phyloP scores from a whole-genome alignment of 371 early-diverging fungal species.

The Mortierella sp. region DNA sequence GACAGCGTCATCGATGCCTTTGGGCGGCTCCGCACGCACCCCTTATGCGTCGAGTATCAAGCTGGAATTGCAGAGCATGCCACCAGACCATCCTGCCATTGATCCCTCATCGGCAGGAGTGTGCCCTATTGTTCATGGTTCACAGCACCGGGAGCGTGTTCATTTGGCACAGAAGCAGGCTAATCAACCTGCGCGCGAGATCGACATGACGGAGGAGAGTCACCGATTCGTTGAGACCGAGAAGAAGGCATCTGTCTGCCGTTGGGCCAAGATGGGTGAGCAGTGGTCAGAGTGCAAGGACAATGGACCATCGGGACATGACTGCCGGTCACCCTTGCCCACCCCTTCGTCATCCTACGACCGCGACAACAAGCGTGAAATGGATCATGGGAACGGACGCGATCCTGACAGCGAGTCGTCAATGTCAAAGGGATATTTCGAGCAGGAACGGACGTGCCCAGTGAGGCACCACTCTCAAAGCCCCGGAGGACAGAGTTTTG shows the following conservation, averaged over 20 bases:
- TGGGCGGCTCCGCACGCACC: conserved; percentile 8
- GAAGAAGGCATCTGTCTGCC: conserved; percentile 14
- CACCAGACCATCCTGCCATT: conserved; percentile 52
- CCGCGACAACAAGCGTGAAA: conserved; percentile 12
- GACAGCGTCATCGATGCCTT: conserved; percentile 17
- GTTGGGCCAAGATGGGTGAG: conserved; percentile 43
- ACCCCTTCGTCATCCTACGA: conserved; percentile 8
- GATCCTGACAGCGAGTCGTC: conserved; percentile 2
- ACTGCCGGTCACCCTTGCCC: conserved; percentile 8
- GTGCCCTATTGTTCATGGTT: conserved; percentile 52
- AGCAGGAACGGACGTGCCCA: conserved; percentile 5
- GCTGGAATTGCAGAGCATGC: conserved; percentile 46
- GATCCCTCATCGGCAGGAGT: conserved; percentile 44
- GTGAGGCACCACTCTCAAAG: conserved; percentile 10
- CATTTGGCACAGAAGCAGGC: conserved; percentile 21
- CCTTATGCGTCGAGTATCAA: conserved; percentile 22
- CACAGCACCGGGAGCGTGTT: conserved; percentile 38
- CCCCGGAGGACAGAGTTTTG: conserved; percentile 16
- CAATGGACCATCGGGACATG: conserved; percentile 28
- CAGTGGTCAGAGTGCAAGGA: conserved; percentile 33
- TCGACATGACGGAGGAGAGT: conserved; percentile 18
- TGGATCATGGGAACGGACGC: conserved; percentile 6
- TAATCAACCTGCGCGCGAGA: not conserved
- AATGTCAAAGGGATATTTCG: conserved; percentile 20
- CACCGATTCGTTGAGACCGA: not conserved